Percentiles rank a stretch among this genome's conserved stretches.
Evolutionary conservation across 257 asterid species (phyloP).

Genomic region (Solanum appendiculatum): DNA sequence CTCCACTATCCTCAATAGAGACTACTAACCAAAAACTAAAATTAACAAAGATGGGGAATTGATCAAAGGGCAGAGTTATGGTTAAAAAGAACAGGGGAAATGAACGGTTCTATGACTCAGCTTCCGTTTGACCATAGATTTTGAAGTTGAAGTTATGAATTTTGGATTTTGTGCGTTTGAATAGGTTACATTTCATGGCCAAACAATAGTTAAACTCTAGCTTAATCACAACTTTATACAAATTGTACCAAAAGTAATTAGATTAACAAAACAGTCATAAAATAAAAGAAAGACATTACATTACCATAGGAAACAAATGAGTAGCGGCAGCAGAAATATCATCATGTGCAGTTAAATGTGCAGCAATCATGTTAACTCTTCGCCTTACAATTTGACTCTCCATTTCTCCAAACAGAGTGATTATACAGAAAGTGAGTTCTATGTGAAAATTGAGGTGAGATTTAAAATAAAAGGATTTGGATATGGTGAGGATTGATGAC

Average conservation of each 20-base stretch:
- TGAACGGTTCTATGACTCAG: neutral
- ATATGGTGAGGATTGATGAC: neutral
- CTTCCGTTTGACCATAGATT: too few species aligned
- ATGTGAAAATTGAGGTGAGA: neutral
- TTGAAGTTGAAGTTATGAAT: too few species aligned
- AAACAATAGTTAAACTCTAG: too few species aligned
- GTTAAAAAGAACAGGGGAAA: neutral
- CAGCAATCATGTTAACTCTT: conserved; percentile 49
- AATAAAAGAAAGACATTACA: too few species aligned
- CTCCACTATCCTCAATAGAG: too few species aligned
- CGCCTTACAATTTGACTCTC: conserved; percentile 48
- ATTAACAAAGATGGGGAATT: too few species aligned
- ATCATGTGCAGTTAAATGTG: conserved; percentile 47
- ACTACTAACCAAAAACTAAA: too few species aligned
- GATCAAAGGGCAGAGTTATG: too few species aligned
- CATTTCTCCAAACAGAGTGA: conserved; percentile 19
- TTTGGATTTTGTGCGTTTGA: too few species aligned
- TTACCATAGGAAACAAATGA: conserved; percentile 70
- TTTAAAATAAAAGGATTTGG: neutral
- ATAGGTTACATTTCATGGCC: too few species aligned
- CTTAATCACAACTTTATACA: neutral
- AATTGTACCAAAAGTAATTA: too few species aligned
- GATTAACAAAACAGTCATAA: too few species aligned
- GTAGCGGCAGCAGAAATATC: conserved; percentile 62
- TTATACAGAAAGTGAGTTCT: neutral